Evolutionary conservation across 192 early-diverging fungal genomes (phyloP).

Genomic region (Thamnidium elegans): DNA sequence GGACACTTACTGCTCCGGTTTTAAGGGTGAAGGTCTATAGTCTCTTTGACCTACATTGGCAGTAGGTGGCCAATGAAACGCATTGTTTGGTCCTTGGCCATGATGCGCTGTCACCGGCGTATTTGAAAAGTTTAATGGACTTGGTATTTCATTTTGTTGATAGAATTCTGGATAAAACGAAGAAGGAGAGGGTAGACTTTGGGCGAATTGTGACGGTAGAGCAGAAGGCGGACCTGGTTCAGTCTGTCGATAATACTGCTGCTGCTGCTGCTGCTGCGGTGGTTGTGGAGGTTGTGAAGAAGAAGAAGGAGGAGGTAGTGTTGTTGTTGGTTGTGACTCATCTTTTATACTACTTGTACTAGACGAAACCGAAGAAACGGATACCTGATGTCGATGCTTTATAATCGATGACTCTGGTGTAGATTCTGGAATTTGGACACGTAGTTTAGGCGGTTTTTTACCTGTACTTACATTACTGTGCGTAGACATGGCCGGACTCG

Average conservation of each 20-base stretch:
- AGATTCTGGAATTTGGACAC: slow-evolving; percentile 14
- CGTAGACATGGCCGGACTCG: slow-evolving; percentile 29
- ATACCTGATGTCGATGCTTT: slow-evolving; percentile 7
- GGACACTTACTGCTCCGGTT: neutral
- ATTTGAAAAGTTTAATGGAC: slow-evolving; percentile 72
- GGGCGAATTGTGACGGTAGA: slow-evolving; percentile 56
- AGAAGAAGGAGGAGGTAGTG: neutral
- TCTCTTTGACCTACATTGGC: slow-evolving; percentile 21
- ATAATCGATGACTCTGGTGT: neutral
- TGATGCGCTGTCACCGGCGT: slow-evolving; percentile 33
- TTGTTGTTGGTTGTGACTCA: neutral
- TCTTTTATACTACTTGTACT: slow-evolving; percentile 3
- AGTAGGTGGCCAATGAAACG: slow-evolving; percentile 70
- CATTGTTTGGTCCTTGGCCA: slow-evolving; percentile 58
- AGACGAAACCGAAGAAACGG: slow-evolving; percentile 5
- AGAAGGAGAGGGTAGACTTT: slow-evolving; percentile 76
- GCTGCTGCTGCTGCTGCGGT: slow-evolving; percentile 9
- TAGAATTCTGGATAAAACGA: slow-evolving; percentile 75
- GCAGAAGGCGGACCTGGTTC: slow-evolving; percentile 6
- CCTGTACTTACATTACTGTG: slow-evolving; percentile 22
- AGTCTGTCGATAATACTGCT: neutral
- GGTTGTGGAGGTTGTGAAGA: neutral
- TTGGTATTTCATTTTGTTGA: slow-evolving; percentile 65
- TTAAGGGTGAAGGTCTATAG: slow-evolving; percentile 50
- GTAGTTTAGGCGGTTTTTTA: slow-evolving; percentile 12